phyloP scores from a whole-genome alignment of 2,329 filamentous ascomycete genomes.

The Ophiosphaerella narmari region DNA sequence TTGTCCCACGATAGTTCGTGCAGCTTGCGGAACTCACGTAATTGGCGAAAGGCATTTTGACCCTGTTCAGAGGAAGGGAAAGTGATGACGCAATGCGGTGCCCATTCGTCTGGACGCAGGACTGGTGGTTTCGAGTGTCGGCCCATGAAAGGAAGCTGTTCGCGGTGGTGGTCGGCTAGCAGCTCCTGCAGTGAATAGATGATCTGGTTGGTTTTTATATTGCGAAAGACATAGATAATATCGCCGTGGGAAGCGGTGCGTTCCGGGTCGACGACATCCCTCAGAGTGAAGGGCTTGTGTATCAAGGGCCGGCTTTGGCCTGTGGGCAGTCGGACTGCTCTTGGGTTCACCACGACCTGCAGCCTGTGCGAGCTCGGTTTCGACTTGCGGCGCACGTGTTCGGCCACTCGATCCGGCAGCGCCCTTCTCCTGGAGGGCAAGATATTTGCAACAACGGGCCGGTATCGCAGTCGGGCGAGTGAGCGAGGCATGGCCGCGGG shows the following conservation, averaged over 20 bases:
- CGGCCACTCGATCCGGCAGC: conserved; percentile 19
- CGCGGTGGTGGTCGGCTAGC: conserved; percentile 59
- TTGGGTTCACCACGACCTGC: conserved; percentile 30
- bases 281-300: conserved; percentile 44
- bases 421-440: conserved; percentile 13
- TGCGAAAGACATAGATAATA: conserved; percentile 66
- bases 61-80: conserved; percentile 57
- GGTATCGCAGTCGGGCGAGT: conserved; percentile 32
- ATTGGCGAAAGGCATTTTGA: conserved; percentile 60
- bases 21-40: conserved; percentile 64
- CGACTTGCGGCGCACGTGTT: conserved; percentile 30
- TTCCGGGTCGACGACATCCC: conserved; percentile 43
- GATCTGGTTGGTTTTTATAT: conserved; percentile 66
- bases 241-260: conserved; percentile 52
- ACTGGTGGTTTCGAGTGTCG: conserved; percentile 64
- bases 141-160: conserved; percentile 65
- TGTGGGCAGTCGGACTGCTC: conserved; percentile 25
- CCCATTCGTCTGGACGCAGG: conserved; percentile 67
- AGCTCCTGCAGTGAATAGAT: conserved; percentile 64
- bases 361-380: conserved; percentile 29
- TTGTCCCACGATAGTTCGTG: conserved; percentile 60
- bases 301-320: conserved; percentile 11
- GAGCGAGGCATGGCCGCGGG: conserved; percentile 37
- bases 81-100: conserved; percentile 62
- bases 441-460: conserved; percentile 21